Conservation (phyloP, 108 stramenopile species). For the Aureococcus anophagefferens region DNA sequence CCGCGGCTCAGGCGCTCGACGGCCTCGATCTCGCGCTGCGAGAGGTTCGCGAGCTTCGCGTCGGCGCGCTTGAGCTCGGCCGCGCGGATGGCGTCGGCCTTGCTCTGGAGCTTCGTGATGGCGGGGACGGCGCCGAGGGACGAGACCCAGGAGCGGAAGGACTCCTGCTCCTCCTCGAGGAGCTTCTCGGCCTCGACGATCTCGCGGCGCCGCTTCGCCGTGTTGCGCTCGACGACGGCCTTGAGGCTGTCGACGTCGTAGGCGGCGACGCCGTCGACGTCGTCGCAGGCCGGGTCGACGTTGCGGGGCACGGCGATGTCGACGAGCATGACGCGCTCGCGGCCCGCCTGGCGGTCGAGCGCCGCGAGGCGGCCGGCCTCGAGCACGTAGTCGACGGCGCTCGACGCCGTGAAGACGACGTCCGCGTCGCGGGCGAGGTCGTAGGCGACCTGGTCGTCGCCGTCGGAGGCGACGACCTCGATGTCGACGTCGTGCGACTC, state of each 20-base stretch:
- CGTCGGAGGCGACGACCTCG: conserved; percentile 5
- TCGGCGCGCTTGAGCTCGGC: conserved; percentile 82
- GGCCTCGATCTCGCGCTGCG: conserved; percentile 80
- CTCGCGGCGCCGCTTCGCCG: conserved; percentile 89
- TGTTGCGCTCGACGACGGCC: conserved; percentile 93
- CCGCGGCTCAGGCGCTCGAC: conserved; percentile 85
- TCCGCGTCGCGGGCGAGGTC: conserved; percentile 50
- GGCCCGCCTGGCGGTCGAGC: conserved; percentile 57
- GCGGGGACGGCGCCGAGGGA: conserved; percentile 89
- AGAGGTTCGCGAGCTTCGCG: conserved; percentile 67
- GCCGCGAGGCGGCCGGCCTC: conserved; percentile 4
- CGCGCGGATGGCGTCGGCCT: conserved; percentile 79
- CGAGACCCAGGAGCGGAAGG: conserved; percentile 81
- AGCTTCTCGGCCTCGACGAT: conserved; percentile 93
- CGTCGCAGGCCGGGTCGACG: conserved; percentile 53
- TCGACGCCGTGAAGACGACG: no score
- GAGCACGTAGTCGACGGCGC: conserved; percentile 11
- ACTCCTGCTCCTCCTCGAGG: conserved; percentile 63
- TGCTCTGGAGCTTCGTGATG: conserved; percentile 85
- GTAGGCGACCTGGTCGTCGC: conserved; percentile 43
- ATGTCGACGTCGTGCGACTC: conserved; percentile 19
- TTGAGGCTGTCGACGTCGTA: conserved; percentile 98
- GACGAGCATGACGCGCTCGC: conserved; percentile 79
- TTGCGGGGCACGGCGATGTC: conserved; percentile 98
- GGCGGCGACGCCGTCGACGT: conserved; percentile 58